These are phyloP conservation scores for Colletotrichum graminicola DNA, from an alignment of 2,329 filamentous ascomycete genomes.

Conservation along the genomic window DNA sequence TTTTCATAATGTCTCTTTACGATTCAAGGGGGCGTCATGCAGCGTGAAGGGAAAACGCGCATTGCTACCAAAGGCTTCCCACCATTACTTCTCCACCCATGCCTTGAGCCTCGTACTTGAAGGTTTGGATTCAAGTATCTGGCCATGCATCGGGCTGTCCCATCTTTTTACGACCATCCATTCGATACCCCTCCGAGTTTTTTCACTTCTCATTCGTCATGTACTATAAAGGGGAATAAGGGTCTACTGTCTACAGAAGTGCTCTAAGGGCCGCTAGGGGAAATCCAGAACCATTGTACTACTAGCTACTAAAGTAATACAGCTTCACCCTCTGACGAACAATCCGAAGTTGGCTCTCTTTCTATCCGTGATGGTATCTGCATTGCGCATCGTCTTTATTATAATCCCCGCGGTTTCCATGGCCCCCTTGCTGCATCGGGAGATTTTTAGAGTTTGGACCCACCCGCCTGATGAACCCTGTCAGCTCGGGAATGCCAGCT, in stretches of 20 bases:
- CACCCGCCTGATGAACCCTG: not conserved
- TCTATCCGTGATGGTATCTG: not conserved
- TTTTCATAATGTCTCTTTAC: slow-evolving; percentile 41
- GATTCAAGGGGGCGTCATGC: slow-evolving; percentile 27
- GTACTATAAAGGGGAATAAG: slow-evolving; percentile 29
- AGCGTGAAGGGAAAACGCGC: slow-evolving; percentile 12
- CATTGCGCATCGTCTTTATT: not conserved
- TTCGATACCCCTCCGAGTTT: slow-evolving; percentile 39
- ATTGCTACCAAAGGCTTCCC: slow-evolving; percentile 13
- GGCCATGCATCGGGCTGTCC: slow-evolving; percentile 16
- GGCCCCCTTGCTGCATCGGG: slow-evolving; percentile 8
- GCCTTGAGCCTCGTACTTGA: not conserved
- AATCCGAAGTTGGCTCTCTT: not conserved
- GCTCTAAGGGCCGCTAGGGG: slow-evolving; percentile 1
- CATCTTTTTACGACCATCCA: slow-evolving; percentile 30
- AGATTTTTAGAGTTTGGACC: slow-evolving; percentile 14
- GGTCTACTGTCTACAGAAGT: slow-evolving; percentile 13
- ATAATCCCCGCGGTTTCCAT: not conserved
- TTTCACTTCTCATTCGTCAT: slow-evolving; percentile 34
- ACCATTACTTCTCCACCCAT: slow-evolving; percentile 1
- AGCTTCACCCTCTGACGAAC: not conserved
- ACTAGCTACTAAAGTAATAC: not conserved
- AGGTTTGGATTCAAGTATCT: slow-evolving; percentile 12
- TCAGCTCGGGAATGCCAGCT: not conserved
- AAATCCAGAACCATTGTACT: slow-evolving; percentile 14